Conservation (phyloP, 129 eudicot species). For the Flaveria bidentis region DNA sequence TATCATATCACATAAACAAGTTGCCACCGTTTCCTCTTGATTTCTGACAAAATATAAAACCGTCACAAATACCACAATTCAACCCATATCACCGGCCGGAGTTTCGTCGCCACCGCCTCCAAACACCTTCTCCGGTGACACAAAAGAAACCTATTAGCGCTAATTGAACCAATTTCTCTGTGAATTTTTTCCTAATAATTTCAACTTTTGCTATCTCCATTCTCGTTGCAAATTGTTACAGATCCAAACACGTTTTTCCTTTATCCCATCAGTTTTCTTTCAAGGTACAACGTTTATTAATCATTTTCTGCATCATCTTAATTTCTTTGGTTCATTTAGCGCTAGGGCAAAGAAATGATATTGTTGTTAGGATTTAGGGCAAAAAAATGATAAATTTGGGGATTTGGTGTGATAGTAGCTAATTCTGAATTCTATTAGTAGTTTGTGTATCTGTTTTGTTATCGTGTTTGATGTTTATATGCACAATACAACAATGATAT, state of each 20-base stretch:
- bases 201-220: neutral
- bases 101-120: constrained; percentile 24
- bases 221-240: constrained; percentile 25
- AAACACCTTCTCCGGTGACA: constrained; percentile 31
- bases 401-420: neutral
- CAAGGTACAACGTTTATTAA: constrained; percentile 5
- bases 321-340: constrained; percentile 7
- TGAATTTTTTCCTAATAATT: constrained; percentile 1
- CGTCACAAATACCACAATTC: neutral
- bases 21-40: neutral
- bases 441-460: neutral
- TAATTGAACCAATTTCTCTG: neutral
- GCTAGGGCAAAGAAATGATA: no score
- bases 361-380: constrained; percentile 20
- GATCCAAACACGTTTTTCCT: constrained; percentile 20
- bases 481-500: constrained; percentile 2
- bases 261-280: constrained; percentile 19
- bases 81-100: constrained; percentile 5
- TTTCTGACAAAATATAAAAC: neutral
- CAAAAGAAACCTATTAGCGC: neutral
- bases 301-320: neutral
- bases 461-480: neutral
- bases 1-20: no score
- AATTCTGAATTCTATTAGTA: neutral
- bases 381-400: constrained; percentile 14